Conservation (phyloP, 2,329 filamentous ascomycete species). For the Fusarium sp. region DNA sequence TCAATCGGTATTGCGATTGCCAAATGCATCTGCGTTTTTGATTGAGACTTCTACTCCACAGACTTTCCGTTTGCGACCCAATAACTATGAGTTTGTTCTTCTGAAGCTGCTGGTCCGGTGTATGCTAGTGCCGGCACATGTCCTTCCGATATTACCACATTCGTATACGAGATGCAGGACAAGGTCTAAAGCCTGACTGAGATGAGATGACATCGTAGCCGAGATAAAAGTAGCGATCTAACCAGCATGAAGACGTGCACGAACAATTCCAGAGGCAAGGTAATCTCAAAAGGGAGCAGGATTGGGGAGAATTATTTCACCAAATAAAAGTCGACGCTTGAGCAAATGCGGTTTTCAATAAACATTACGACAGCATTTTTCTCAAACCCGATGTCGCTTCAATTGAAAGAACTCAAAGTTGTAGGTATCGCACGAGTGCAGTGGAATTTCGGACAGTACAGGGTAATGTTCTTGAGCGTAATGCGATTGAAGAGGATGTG, state of each 20-base stretch:
- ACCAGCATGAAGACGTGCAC: too few species aligned
- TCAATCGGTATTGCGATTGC: background rate
- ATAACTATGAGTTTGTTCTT: background rate
- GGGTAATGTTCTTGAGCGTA: background rate
- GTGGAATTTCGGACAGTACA: background rate
- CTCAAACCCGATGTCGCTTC: background rate
- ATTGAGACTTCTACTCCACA: background rate
- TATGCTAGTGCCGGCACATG: background rate
- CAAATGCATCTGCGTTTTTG: rapidly evolving
- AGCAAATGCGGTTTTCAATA: too few species aligned
- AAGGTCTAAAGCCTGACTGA: background rate
- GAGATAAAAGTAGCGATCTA: background rate
- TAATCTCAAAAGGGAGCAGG: too few species aligned
- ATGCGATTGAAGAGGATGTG: background rate
- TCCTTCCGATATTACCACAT: background rate
- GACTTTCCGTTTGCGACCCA: background rate
- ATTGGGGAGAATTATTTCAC: too few species aligned
- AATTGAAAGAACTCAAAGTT: background rate
- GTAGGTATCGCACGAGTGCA: too few species aligned
- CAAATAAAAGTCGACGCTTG: too few species aligned
- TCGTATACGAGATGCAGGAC: background rate
- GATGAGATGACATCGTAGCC: background rate
- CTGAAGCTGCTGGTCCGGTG: too few species aligned
- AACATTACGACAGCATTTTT: rapidly evolving
- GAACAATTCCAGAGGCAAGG: too few species aligned